phyloP scores from a whole-genome alignment of 1,139 yeast species.

The Protomyces pachydermus region DNA sequence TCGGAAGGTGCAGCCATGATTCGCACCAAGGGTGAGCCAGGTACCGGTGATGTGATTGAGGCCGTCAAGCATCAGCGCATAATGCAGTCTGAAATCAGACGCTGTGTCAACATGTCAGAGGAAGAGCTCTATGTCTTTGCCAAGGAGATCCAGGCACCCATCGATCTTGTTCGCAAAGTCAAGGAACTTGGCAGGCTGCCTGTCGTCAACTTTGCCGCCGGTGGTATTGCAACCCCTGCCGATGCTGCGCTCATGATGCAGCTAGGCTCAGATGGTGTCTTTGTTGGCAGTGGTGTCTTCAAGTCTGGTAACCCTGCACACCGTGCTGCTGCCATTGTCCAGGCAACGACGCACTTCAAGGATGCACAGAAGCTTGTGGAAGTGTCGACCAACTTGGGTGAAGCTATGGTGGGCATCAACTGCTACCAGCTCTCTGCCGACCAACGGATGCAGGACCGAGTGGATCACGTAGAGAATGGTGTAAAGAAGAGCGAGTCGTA shows the following conservation, averaged over 20 bases:
- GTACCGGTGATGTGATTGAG: slow-evolving; percentile 81
- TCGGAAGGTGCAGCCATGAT: slow-evolving; percentile 86
- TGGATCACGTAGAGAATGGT: slow-evolving; percentile 21
- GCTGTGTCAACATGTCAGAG: slow-evolving; percentile 45
- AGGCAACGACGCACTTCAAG: slow-evolving; percentile 70
- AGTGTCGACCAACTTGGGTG: slow-evolving; percentile 70
- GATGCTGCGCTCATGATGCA: slow-evolving; percentile 89
- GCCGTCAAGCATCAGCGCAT: slow-evolving; percentile 73
- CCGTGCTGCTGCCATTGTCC: slow-evolving; percentile 74
- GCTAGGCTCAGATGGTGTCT: slow-evolving; percentile 86
- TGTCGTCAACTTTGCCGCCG: slow-evolving; percentile 85
- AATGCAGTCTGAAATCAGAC: slow-evolving; percentile 54
- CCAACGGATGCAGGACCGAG: slow-evolving; percentile 51
- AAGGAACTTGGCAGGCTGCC: slow-evolving; percentile 61
- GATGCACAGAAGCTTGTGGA: slow-evolving; percentile 63
- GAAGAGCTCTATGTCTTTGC: slow-evolving; percentile 54
- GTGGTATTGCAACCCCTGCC: slow-evolving; percentile 86
- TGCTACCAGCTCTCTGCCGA: slow-evolving; percentile 49
- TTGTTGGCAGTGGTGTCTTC: slow-evolving; percentile 88
- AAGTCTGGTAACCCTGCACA: slow-evolving; percentile 68
- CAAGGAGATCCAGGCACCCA: slow-evolving; percentile 57
- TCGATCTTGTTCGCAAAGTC: slow-evolving; percentile 50
- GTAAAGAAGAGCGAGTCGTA: slow-evolving; percentile 23
- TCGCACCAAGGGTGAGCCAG: slow-evolving; percentile 85
- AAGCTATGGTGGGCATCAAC: slow-evolving; percentile 66